Conservation (phyloP, 352 stramenopile genomes). For the Phytophthora sp. region DNA sequence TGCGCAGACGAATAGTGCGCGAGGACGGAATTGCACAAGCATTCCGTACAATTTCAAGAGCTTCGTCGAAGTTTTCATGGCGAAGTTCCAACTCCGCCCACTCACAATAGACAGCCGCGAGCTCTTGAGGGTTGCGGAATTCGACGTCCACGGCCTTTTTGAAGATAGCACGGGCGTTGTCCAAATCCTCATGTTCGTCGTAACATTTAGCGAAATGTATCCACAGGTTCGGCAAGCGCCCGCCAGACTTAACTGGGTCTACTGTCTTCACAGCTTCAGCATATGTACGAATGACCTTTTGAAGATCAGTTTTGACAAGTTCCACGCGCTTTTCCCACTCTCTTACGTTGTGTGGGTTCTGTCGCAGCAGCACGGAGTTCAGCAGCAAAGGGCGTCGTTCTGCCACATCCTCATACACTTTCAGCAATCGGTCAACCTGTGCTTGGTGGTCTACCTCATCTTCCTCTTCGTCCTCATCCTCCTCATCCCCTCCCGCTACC, state of each 20-base stretch:
- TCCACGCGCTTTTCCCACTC: slow-evolving; percentile 98
- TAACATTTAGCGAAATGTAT: slow-evolving; percentile 96
- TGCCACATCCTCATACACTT: slow-evolving; percentile 94
- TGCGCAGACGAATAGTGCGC: slow-evolving; percentile 52
- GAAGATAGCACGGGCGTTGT: slow-evolving; percentile 94
- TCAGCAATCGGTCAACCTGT: slow-evolving; percentile 78
- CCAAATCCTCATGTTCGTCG: slow-evolving; percentile 91
- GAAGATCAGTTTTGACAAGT: slow-evolving; percentile 68
- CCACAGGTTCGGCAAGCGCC: slow-evolving; percentile 93
- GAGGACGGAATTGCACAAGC: slow-evolving; percentile 75
- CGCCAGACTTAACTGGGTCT: slow-evolving; percentile 82
- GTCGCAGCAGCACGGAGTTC: slow-evolving; percentile 95
- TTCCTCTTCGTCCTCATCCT: slow-evolving; percentile 75
- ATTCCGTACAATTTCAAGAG: slow-evolving; percentile 87
- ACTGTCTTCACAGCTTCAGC: slow-evolving; percentile 94
- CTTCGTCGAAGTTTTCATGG: slow-evolving; percentile 95
- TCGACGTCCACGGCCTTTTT: slow-evolving; percentile 83
- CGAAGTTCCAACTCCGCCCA: slow-evolving; percentile 97
- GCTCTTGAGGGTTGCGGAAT: slow-evolving; percentile 90
- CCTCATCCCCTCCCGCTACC: slow-evolving; percentile 31
- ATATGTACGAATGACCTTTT: slow-evolving; percentile 84
- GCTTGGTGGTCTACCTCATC: slow-evolving; percentile 68
- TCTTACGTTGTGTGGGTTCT: slow-evolving; percentile 98
- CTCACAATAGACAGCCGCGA: slow-evolving; percentile 94
- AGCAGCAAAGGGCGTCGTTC: slow-evolving; percentile 94